Percentiles rank a stretch among this genome's conserved stretches.
Evolutionary conservation across 2,329 filamentous ascomycete genomes (phyloP).

Genomic region (Sporothrix sp.): DNA sequence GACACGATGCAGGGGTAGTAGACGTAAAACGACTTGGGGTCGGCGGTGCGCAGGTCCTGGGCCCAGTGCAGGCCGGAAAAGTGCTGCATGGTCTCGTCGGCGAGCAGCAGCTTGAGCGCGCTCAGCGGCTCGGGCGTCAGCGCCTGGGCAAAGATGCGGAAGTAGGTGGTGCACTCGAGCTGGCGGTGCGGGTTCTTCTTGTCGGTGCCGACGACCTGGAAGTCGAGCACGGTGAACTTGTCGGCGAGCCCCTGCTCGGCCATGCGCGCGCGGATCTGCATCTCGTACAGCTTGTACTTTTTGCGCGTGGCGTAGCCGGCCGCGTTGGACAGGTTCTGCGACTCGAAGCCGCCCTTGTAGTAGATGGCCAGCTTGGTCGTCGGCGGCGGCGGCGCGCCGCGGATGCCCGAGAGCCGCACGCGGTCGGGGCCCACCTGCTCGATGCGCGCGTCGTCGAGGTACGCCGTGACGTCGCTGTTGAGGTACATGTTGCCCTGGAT

Average conservation of each 20-base stretch:
- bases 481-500: constrained; percentile 31
- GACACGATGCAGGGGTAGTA: constrained; percentile 31
- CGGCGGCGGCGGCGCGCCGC: constrained; percentile 34
- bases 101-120: constrained; percentile 21
- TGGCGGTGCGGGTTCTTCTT: constrained; percentile 30
- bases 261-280: constrained; percentile 29
- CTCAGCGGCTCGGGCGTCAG: constrained; percentile 21
- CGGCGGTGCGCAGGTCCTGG: constrained; percentile 30
- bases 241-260: constrained; percentile 25
- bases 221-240: constrained; percentile 41
- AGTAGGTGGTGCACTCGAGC: constrained; percentile 33
- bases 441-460: constrained; percentile 28
- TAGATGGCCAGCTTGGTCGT: constrained; percentile 44
- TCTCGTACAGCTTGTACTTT: constrained; percentile 41
- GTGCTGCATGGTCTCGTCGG: constrained; percentile 33
- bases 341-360: constrained; percentile 38
- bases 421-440: constrained; percentile 27
- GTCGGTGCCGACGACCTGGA: constrained; percentile 27
- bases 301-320: constrained; percentile 37
- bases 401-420: constrained; percentile 32
- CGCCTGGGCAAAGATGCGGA: constrained; percentile 35
- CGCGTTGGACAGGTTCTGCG: constrained; percentile 35
- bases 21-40: constrained; percentile 31
- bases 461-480: constrained; percentile 38
- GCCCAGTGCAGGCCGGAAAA: constrained; percentile 34